Percentiles rank a stretch among this genome's conserved stretches.
Evolutionary conservation across 306 rosid species (phyloP).

Genomic region (Vachellia pachyceras): DNA sequence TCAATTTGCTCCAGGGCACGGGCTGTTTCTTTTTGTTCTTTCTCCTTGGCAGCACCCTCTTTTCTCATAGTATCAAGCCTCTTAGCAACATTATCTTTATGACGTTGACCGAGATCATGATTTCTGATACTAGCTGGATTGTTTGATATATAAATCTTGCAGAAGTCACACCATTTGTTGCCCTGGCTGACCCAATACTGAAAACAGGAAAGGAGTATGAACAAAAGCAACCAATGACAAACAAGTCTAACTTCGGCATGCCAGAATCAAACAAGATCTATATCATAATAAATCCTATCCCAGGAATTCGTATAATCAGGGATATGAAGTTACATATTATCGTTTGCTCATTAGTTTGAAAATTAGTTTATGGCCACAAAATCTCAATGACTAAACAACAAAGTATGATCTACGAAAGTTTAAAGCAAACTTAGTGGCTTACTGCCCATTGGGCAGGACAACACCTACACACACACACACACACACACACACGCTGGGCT

Average conservation of each 20-base stretch:
- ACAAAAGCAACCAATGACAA: neutral
- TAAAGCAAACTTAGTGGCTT: neutral
- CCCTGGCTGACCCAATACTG: conserved; percentile 99
- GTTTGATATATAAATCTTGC: conserved; percentile 88
- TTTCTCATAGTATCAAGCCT: conserved; percentile 83
- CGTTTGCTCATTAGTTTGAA: neutral
- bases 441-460: neutral
- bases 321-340: neutral
- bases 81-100: conserved; percentile 84
- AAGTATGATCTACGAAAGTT: neutral
- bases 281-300: neutral
- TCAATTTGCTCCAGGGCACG: conserved; percentile 79
- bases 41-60: conserved; percentile 85
- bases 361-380: neutral
- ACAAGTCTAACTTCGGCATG: neutral
- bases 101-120: conserved; percentile 93
- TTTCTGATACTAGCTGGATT: conserved; percentile 84
- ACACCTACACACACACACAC: too few species aligned
- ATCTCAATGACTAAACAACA: neutral
- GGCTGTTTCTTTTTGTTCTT: conserved; percentile 77
- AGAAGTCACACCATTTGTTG: conserved; percentile 95
- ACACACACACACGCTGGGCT: too few species aligned
- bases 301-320: neutral
- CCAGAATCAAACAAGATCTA: neutral
- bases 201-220: conserved; percentile 24